phyloP scores from a whole-genome alignment of 345 rosid species.

The Rhodamnia argentea region DNA sequence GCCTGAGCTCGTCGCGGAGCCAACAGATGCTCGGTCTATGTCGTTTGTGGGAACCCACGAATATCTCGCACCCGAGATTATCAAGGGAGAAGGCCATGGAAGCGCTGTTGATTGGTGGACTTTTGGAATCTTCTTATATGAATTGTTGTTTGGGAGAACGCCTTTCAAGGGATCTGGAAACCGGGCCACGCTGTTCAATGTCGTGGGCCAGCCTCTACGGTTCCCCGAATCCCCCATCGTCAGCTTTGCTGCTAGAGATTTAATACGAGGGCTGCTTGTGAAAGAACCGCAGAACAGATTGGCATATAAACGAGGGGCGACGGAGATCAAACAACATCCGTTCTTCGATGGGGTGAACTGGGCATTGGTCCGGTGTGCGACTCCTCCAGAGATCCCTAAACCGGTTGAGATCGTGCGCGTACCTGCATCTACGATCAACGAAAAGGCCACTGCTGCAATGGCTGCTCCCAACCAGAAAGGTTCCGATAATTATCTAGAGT shows the following conservation, averaged over 20 bases:
- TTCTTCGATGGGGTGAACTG: conserved; percentile 94
- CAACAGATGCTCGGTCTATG: conserved; percentile 89
- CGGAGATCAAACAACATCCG: conserved; percentile 88
- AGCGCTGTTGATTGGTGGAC: conserved; percentile 99
- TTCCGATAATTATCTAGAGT: conserved; percentile 77
- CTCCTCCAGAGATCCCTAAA: conserved; percentile 86
- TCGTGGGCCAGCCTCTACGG: conserved; percentile 86
- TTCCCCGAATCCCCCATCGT: conserved; percentile 75
- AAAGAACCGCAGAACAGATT: conserved; percentile 83
- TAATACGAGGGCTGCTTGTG: conserved; percentile 66
- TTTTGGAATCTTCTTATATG: conserved; percentile 75
- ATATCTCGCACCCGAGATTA: conserved; percentile 85
- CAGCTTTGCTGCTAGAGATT: conserved; percentile 80
- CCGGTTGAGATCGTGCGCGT: conserved; percentile 53
- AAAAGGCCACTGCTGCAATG: conserved; percentile 32
- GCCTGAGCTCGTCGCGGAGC: conserved; percentile 91
- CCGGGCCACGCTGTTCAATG: conserved; percentile 75
- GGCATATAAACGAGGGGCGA: conserved; percentile 83
- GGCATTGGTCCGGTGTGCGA: conserved; percentile 81
- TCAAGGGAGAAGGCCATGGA: conserved; percentile 94
- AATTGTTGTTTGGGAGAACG: conserved; percentile 80
- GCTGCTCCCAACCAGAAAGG: conserved; percentile 37
- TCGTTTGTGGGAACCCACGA: conserved; percentile 93
- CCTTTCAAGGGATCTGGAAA: conserved; percentile 93
- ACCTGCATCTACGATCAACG: conserved; percentile 28